Conservation (phyloP, 495 filamentous ascomycete species). For the Lindgomyces ingoldianus region DNA sequence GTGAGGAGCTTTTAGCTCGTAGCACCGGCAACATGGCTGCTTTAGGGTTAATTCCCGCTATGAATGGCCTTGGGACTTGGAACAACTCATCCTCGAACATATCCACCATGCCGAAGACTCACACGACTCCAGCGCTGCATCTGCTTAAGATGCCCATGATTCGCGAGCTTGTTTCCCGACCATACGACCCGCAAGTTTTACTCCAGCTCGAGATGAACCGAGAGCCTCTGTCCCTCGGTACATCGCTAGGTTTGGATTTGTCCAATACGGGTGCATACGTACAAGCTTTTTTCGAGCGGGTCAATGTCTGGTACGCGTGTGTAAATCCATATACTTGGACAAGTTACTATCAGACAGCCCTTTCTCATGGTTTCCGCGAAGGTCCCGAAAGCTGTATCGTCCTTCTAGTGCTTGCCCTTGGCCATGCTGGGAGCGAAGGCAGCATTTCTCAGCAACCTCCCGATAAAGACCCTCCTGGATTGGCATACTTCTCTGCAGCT, state of each 20-base stretch:
- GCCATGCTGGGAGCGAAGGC: conserved; percentile 67
- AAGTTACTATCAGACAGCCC: conserved; percentile 70
- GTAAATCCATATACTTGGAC: conserved; percentile 82
- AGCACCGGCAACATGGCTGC: conserved; percentile 44
- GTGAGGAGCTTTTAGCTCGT: conserved; percentile 58
- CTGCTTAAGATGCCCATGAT: conserved; percentile 80
- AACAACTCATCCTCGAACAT: conserved; percentile 67
- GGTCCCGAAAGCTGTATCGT: conserved; percentile 81
- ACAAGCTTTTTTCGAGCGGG: conserved; percentile 73
- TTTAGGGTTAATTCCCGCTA: conserved; percentile 50
- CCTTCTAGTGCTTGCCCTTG: conserved; percentile 75
- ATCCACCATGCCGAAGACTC: conserved; percentile 79
- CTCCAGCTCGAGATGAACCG: conserved; percentile 80
- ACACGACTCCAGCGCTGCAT: conserved; percentile 76
- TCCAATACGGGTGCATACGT: conserved; percentile 74
- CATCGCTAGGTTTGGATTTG: conserved; percentile 66
- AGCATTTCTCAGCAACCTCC: conserved; percentile 72
- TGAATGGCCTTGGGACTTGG: conserved; percentile 74
- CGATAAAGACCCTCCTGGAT: conserved; percentile 72
- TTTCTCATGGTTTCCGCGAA: conserved; percentile 70
- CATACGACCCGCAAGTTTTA: conserved; percentile 75
- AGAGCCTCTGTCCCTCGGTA: conserved; percentile 62
- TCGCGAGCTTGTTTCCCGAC: conserved; percentile 69
- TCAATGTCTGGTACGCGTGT: conserved; percentile 83
- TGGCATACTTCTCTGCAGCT: conserved; percentile 76